Percentiles rank a stretch among this genome's conserved stretches.
phyloP scores from a whole-genome alignment of 2,329 filamentous ascomycete genomes.

The Curvularia sp. region DNA sequence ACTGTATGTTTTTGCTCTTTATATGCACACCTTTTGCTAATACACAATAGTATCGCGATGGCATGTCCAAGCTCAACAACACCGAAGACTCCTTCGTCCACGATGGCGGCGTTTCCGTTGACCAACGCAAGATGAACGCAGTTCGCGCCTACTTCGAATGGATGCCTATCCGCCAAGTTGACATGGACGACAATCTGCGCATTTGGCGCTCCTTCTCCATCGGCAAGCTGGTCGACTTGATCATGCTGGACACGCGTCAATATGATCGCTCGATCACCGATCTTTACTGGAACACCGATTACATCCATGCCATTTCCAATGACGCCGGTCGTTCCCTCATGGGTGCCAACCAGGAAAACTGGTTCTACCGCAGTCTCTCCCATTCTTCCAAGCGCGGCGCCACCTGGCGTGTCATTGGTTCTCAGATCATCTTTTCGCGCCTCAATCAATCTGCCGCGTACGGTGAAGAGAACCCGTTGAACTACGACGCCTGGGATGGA shows the following conservation, averaged over 20 bases:
- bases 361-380: constrained; percentile 62
- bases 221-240: constrained; percentile 52
- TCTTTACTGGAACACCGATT: constrained; percentile 65
- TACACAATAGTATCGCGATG: constrained; percentile 45
- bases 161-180: constrained; percentile 54
- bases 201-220: constrained; percentile 54
- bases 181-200: constrained; percentile 53
- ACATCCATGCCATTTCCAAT: constrained; percentile 67
- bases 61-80: constrained; percentile 51
- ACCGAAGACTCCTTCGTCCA: constrained; percentile 52
- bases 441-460: constrained; percentile 58
- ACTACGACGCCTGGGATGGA: constrained; percentile 69
- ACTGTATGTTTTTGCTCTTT: constrained; percentile 9
- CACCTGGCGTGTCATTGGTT: constrained; percentile 74
- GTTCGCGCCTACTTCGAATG: constrained; percentile 56
- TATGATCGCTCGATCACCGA: constrained; percentile 55
- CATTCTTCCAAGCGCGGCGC: constrained; percentile 69
- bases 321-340: constrained; percentile 73
- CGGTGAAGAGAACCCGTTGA: constrained; percentile 55
- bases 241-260: constrained; percentile 54
- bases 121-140: constrained; percentile 57
- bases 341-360: constrained; percentile 75
- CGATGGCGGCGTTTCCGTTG: constrained; percentile 50
- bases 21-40: background rate
- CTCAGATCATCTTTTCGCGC: constrained; percentile 71